These are phyloP conservation scores for Naganishia kalamii DNA, from an alignment of 768 basidiomycete species.

Conservation along the genomic window DNA sequence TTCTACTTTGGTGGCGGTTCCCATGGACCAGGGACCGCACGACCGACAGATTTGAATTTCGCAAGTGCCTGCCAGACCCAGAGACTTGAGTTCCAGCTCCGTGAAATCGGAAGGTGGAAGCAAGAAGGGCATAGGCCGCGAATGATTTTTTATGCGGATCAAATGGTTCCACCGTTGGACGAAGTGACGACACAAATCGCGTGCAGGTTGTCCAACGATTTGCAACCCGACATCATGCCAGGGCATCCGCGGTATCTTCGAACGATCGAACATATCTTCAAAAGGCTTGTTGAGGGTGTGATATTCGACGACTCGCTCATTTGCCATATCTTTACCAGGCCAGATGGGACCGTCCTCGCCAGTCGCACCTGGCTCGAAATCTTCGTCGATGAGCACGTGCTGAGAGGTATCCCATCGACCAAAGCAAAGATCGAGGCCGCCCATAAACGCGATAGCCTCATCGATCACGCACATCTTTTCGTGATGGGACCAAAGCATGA, in stretches of 20 bases:
- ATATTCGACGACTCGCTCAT: constrained; percentile 80
- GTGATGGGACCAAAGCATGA: constrained; percentile 98
- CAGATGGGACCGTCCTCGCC: constrained; percentile 67
- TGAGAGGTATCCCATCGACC: constrained; percentile 88
- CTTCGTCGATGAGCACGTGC: constrained; percentile 81
- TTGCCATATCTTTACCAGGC: constrained; percentile 87
- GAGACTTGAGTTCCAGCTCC: constrained; percentile 64
- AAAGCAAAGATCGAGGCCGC: constrained; percentile 72
- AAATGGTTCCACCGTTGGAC: constrained; percentile 93
- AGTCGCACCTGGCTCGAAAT: constrained; percentile 52
- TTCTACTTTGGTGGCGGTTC: constrained; percentile 75
- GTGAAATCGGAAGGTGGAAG: constrained; percentile 89
- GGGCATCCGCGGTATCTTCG: constrained; percentile 86
- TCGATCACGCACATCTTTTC: constrained; percentile 98
- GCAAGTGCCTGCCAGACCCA: constrained; percentile 88
- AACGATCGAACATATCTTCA: constrained; percentile 91
- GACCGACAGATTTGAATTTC: constrained; percentile 95
- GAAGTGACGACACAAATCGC: constrained; percentile 91
- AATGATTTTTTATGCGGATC: constrained; percentile 91
- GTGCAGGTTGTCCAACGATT: constrained; percentile 89
- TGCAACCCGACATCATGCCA: constrained; percentile 98
- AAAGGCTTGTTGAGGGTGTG: constrained; percentile 77
- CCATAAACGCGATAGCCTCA: constrained; percentile 95
- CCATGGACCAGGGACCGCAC: constrained; percentile 92
- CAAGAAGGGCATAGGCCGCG: constrained; percentile 84